A percentile compares a stretch with the other conserved stretches of the same genome.
phyloP scores from a whole-genome alignment of 2,329 filamentous ascomycete genomes.

The Botryotinia convoluta region DNA sequence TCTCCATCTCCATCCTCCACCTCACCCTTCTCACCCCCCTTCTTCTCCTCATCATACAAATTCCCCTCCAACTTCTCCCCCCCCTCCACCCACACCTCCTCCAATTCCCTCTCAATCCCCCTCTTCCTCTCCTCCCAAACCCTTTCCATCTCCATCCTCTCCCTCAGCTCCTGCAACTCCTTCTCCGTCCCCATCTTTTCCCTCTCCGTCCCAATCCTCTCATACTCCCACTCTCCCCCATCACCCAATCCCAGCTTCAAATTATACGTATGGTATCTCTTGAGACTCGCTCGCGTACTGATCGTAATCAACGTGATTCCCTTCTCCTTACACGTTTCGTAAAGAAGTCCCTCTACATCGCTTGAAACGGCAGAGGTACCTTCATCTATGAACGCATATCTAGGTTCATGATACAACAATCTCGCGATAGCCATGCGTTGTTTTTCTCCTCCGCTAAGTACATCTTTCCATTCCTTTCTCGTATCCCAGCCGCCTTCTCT shows the following conservation, averaged over 20 bases:
- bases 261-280: slow-evolving; percentile 93
- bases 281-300: slow-evolving; percentile 88
- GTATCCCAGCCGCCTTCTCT: slow-evolving; percentile 97
- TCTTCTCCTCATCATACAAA: slow-evolving; percentile 20
- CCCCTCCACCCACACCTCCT: slow-evolving; percentile 39
- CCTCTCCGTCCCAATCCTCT: slow-evolving; percentile 87
- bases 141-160: slow-evolving; percentile 76
- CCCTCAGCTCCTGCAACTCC: slow-evolving; percentile 80
- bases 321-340: slow-evolving; percentile 87
- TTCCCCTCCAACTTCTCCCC: slow-evolving; percentile 30
- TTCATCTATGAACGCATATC: slow-evolving; percentile 93
- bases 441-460: slow-evolving; percentile 96
- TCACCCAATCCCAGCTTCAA: slow-evolving; percentile 80
- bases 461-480: slow-evolving; percentile 97
- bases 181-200: slow-evolving; percentile 94
- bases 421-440: slow-evolving; percentile 91
- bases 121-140: slow-evolving; percentile 74
- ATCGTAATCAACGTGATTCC: slow-evolving; percentile 97
- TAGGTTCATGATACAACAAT: slow-evolving; percentile 88
- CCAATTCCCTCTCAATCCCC: slow-evolving; percentile 82
- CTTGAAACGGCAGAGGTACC: slow-evolving; percentile 91
- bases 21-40: neutral
- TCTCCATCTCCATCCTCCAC: neutral
- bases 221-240: slow-evolving; percentile 83
- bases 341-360: slow-evolving; percentile 90